phyloP scores from a whole-genome alignment of 768 basidiomycete species.

The Lyophyllum decastes region DNA sequence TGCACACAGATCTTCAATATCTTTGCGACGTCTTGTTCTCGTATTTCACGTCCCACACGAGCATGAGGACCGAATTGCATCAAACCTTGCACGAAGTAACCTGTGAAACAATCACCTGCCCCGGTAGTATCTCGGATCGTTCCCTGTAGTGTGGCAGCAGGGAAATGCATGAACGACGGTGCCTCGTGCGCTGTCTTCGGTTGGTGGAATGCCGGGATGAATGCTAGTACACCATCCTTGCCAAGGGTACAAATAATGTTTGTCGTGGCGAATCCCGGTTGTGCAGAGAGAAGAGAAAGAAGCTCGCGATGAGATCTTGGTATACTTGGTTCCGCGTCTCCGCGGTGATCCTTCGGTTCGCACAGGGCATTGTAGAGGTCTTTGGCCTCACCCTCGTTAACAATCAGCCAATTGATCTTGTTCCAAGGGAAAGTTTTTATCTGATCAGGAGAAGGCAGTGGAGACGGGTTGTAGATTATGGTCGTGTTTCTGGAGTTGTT shows the following conservation, averaged over 20 bases:
- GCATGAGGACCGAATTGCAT: slow-evolving; percentile 40
- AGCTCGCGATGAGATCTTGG: slow-evolving; percentile 9
- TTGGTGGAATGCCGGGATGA: slow-evolving; percentile 31
- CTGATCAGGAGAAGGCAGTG: slow-evolving; percentile 43
- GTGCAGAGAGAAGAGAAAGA: slow-evolving; percentile 20
- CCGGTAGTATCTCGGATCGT: slow-evolving; percentile 56
- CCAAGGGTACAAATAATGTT: slow-evolving; percentile 63
- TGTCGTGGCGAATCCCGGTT: slow-evolving; percentile 30
- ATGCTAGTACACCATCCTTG: slow-evolving; percentile 47
- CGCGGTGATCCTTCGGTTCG: slow-evolving; percentile 2
- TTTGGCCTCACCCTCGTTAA: slow-evolving; percentile 54
- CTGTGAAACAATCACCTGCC: slow-evolving; percentile 66
- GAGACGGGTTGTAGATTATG: slow-evolving; percentile 60
- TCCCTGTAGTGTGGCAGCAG: slow-evolving; percentile 45
- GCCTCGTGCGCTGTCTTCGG: slow-evolving; percentile 16
- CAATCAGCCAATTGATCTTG: slow-evolving; percentile 53
- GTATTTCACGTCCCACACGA: slow-evolving; percentile 26
- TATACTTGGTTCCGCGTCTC: slow-evolving; percentile 11
- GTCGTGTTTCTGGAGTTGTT: slow-evolving; percentile 24
- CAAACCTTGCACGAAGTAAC: slow-evolving; percentile 57
- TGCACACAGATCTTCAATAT: slow-evolving; percentile 43
- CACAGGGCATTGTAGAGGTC: slow-evolving; percentile 32
- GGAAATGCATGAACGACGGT: slow-evolving; percentile 37
- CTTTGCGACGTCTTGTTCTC: slow-evolving; percentile 29
- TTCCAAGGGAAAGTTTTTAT: slow-evolving; percentile 50